phyloP scores from a whole-genome alignment of 306 rosid species.

The Dicorynia guianensis region DNA sequence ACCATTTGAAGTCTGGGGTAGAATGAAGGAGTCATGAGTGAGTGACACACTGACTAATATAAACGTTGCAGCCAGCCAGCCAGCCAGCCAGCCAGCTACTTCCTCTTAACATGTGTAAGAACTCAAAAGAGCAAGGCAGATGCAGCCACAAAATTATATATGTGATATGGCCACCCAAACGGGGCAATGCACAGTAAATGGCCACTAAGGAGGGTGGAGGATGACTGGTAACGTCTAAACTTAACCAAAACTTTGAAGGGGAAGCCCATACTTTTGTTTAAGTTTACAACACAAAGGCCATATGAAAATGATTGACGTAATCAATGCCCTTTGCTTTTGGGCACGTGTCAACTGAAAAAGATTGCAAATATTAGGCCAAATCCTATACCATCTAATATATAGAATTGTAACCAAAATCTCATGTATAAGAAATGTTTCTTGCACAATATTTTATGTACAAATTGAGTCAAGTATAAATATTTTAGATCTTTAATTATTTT shows the following conservation, averaged over 20 bases:
- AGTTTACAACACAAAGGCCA: background rate
- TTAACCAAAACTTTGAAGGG: background rate
- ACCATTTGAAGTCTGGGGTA: background rate
- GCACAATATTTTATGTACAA: no score
- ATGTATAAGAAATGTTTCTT: no score
- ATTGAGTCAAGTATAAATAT: no score
- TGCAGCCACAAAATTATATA: background rate
- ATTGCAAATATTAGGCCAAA: background rate
- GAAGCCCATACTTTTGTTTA: background rate
- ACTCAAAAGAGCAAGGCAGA: no score
- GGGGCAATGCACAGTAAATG: background rate
- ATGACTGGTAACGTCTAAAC: background rate
- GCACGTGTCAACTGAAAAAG: background rate
- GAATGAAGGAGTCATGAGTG: background rate
- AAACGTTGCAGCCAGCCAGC: background rate
- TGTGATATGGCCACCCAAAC: no score
- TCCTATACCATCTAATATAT: no score
- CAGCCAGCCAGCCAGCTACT: no score
- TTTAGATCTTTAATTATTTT: no score
- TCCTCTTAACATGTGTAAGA: no score
- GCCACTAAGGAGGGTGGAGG: background rate
- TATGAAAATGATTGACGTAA: conserved; percentile 1
- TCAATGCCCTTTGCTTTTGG: background rate
- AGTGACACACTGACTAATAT: background rate
- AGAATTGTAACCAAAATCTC: no score